Evolutionary conservation across 352 stramenopile genomes (phyloP), one percentile per base, ranked within the genome.

Genomic region (Phytopythium litorale): DNA sequence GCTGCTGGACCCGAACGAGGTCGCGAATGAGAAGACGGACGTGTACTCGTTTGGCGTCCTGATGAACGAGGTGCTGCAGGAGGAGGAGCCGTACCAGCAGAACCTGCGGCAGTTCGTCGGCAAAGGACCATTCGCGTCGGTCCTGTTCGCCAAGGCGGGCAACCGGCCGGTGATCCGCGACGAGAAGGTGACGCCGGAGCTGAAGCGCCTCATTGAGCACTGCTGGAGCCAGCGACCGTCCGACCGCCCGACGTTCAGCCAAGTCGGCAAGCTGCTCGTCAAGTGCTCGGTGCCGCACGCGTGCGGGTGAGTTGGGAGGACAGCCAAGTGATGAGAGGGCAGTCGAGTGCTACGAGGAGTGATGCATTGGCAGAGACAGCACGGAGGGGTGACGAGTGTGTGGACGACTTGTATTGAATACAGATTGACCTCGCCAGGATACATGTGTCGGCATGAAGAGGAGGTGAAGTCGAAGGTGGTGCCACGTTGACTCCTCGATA

Each of bases 21-120:
- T 70, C 0, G 63, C 68, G 23, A 68, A 72, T 38, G 68, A 76
- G 43, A 74, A 70, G 61, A 76, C 72, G 16, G 72, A 76, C 45
- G 68, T 79, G 58, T 79, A 76, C 32, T 74, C 72, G 28, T 79
- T 79, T 43, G 72, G 68, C 42, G 62, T 79, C 40, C 40, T 79
- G 56, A 72, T 76, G 65, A 79, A 79, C 59, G 72, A 79, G 58
- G 28, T 76, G 28, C 66, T 79, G 19, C 68, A 76, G n/a, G 72
- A 79, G 50, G 71, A 79, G 62, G 72, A 79, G 52, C 72, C 72
- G 63, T 76, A 75, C 58, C 58, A 66, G 28, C 68, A 75, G 60
- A 70, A 72, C 28, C 19, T 78, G 32, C 62, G 67, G 35, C 55
- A 75, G 35, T 75, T 75, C 43, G 65, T 75, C 5, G 68, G 68